A percentile compares a stretch with the other conserved stretches of the same genome.
Conservation (phyloP, 129 eudicot genomes). For the Scalesia atractyloides region DNA sequence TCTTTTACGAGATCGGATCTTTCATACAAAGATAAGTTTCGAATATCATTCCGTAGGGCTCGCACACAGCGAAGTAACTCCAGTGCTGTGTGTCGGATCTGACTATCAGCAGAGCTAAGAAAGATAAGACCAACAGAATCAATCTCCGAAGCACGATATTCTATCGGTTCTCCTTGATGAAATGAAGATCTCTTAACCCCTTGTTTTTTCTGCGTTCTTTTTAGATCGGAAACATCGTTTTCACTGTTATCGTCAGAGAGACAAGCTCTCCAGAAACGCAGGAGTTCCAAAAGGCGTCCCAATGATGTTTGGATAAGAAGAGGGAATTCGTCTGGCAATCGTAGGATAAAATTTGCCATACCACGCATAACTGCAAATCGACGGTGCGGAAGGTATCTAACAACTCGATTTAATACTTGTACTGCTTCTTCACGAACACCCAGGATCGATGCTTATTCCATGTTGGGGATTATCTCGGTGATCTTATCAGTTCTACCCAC, state of each 20-base stretch:
- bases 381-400: slow-evolving; percentile 91
- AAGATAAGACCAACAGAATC: slow-evolving; percentile 97
- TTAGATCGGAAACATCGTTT: slow-evolving; percentile 50
- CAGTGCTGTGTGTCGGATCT: slow-evolving; percentile 92
- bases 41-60: slow-evolving; percentile 83
- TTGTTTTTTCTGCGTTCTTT: slow-evolving; percentile 60
- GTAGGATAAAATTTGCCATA: slow-evolving; percentile 87
- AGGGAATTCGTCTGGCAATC: slow-evolving; percentile 94
- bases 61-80: slow-evolving; percentile 96
- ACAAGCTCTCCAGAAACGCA: slow-evolving; percentile 93
- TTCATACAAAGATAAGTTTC: slow-evolving; percentile 53
- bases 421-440: slow-evolving; percentile 99
- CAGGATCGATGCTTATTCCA: slow-evolving; percentile 97
- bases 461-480: slow-evolving; percentile 96
- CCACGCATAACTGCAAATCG: slow-evolving; percentile 99
- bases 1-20: slow-evolving; percentile 60
- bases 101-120: slow-evolving; percentile 94
- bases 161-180: slow-evolving; percentile 80
- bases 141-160: slow-evolving; percentile 91
- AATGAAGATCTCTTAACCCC: slow-evolving; percentile 78
- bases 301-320: slow-evolving; percentile 96
- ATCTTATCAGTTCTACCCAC: slow-evolving; percentile 94
- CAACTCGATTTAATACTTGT: slow-evolving; percentile 90
- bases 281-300: slow-evolving; percentile 90
- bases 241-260: slow-evolving; percentile 68